These are phyloP conservation scores for Microbotryum silenes-acaulis DNA, from an alignment of 1,284 basidiomycete genomes.

Conservation along the genomic window DNA sequence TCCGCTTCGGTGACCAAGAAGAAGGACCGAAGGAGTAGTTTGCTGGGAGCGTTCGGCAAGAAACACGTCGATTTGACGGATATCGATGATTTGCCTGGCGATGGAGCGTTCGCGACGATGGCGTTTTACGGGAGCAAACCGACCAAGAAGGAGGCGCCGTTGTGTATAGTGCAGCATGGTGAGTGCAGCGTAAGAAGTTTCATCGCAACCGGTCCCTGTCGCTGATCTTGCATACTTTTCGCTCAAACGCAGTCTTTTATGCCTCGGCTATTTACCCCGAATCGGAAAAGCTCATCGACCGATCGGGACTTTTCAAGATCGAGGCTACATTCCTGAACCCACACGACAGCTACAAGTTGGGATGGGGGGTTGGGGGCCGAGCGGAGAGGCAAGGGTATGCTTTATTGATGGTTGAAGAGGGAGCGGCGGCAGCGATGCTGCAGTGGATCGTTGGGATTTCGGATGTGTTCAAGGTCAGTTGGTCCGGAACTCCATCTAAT, in stretches of 20 bases:
- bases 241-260: constrained; percentile 17
- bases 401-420: constrained; percentile 35
- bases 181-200: neutral
- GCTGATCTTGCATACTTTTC: neutral
- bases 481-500: too few species aligned
- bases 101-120: constrained; percentile 44
- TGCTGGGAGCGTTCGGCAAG: constrained; percentile 25
- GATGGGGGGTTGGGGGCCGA: constrained; percentile 42
- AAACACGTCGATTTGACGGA: constrained; percentile 12
- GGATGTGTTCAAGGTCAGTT: constrained; percentile 32
- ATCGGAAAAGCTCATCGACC: constrained; percentile 77
- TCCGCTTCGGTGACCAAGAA: constrained; percentile 17
- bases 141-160: constrained; percentile 18
- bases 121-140: constrained; percentile 48
- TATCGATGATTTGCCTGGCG: constrained; percentile 21
- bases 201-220: constrained; percentile 7
- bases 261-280: constrained; percentile 89
- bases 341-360: constrained; percentile 43
- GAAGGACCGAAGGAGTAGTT: constrained; percentile 24
- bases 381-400: constrained; percentile 32
- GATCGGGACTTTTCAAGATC: constrained; percentile 79
- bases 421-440: constrained; percentile 66
- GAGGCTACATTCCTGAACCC: constrained; percentile 45
- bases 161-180: constrained; percentile 26
- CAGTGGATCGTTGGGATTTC: constrained; percentile 73